Conservation (phyloP, 495 filamentous ascomycete genomes). For the Hypoxylon fragiforme region DNA sequence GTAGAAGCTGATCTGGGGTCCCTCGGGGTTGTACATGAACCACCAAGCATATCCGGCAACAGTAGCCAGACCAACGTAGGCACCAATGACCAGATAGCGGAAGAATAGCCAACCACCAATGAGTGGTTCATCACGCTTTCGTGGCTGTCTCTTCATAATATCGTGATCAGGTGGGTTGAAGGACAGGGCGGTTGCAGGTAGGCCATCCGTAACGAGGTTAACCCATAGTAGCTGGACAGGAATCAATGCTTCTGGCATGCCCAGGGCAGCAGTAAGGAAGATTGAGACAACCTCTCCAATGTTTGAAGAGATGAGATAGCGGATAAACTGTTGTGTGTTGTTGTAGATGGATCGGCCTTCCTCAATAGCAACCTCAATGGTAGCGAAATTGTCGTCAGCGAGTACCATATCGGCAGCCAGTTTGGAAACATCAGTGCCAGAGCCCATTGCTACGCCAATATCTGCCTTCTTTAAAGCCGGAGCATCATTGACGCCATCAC, state of each 20-base stretch:
- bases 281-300: slow-evolving; percentile 99
- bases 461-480: slow-evolving; percentile 98
- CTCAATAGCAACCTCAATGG: slow-evolving; percentile 93
- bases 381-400: slow-evolving; percentile 98
- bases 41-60: slow-evolving; percentile 99
- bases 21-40: slow-evolving; percentile 95
- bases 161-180: slow-evolving; percentile 98
- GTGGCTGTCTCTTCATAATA: slow-evolving; percentile 89
- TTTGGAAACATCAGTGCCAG: slow-evolving; percentile 96
- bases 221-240: slow-evolving; percentile 99
- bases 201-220: slow-evolving; percentile 96
- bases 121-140: slow-evolving; percentile 88
- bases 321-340: slow-evolving; percentile 99
- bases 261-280: slow-evolving; percentile 93
- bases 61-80: slow-evolving; percentile 91
- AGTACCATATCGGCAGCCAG: slow-evolving; percentile 98
- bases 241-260: slow-evolving; percentile 97
- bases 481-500: slow-evolving; percentile 98
- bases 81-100: slow-evolving; percentile 94
- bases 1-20: slow-evolving; percentile 90
- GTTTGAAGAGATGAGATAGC: slow-evolving; percentile 98
- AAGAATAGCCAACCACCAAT: slow-evolving; percentile 97
- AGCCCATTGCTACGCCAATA: slow-evolving; percentile 99
- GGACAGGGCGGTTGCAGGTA: slow-evolving; percentile 92
- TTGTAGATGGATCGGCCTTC: slow-evolving; percentile 98